Base-by-base conservation (phyloP, 371 early-diverging fungal genomes). In the Chytridium lagenaria region DNA sequence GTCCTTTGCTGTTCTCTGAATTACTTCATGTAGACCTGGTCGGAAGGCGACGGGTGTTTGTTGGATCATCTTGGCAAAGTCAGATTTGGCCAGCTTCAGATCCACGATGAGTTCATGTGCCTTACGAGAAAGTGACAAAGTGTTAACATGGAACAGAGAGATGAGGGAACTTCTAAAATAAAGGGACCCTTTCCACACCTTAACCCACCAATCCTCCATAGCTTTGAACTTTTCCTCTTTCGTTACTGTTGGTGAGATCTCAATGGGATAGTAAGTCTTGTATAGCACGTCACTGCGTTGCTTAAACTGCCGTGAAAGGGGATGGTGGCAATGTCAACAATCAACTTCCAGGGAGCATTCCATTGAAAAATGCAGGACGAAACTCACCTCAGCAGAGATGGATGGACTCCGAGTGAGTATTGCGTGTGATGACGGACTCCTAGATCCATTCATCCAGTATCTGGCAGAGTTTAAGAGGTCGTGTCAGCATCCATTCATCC, bases 201-300 rank as follows among this genome's bases (percentile, higher is more conserved):
- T 79, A 7, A 76, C 31, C 92, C 92, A 92, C 93, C 93, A 93
- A 38, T 87, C 86, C 22, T 85, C 78, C 92, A 93, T 93, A 22
- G 86, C 85, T 16, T 84, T 84, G 19, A 84, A 81, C 78, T 91
- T 92, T 71, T 90, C 89, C 55, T 84, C 86, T 59, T 72, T 68
- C 1, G 87, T 79, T 72, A 90, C 72, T 0, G 70, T 80, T 28
- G 79, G 78, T 31, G 84, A 78, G 33, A 92, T 86, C 67, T 93
- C 92, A 59, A 92, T 90, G 0, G 92, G 92, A 75, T 92, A 93
- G 81, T 88, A 52, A 22, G 84, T 87, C 23, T 86, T 78, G 74
- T 84, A 86, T 2, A 91, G 80, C 15, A 65, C 79, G 3, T 83
- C 78, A 1, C 85, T 80, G 51, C 77, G 78, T 31, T 59, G 66